These are phyloP conservation scores for Heliosperma pusillum DNA, from an alignment of 148 eudicot species.

Conservation along the genomic window DNA sequence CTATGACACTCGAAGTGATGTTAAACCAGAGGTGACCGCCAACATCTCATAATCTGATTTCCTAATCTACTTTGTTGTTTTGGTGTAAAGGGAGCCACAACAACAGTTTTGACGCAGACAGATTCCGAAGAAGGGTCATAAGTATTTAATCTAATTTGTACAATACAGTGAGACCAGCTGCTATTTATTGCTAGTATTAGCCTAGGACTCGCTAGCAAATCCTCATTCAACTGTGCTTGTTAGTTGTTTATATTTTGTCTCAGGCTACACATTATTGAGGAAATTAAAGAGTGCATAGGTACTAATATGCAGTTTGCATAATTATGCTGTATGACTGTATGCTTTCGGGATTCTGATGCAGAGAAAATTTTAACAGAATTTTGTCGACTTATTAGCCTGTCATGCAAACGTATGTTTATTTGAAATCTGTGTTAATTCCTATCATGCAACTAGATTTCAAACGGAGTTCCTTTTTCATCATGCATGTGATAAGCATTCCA, in stretches of 20 bases:
- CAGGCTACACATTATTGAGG: not conserved
- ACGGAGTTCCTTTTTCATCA: not conserved
- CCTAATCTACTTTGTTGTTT: too few relatives aligned
- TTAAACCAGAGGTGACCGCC: not conserved
- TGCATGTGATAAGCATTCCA: not conserved
- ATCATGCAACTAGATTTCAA: not conserved
- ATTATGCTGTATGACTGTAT: not conserved
- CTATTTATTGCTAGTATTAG: not conserved
- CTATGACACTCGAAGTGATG: not conserved
- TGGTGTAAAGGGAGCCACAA: too few relatives aligned
- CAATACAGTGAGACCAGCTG: not conserved
- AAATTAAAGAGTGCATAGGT: not conserved
- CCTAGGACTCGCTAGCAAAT: not conserved
- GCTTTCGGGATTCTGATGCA: not conserved
- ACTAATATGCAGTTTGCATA: not conserved
- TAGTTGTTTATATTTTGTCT: too few relatives aligned
- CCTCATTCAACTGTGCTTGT: conserved; percentile 1
- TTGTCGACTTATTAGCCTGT: not conserved
- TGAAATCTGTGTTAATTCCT: not conserved
- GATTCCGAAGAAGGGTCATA: too few relatives aligned
- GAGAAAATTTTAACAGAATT: not conserved
- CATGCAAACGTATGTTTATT: not conserved
- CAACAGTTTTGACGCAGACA: too few relatives aligned
- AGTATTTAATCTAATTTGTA: not conserved
- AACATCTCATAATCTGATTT: too few relatives aligned